Percentiles rank a stretch among this genome's conserved stretches.
Conservation (phyloP, 441 rosid species). For the Viola pubescens region DNA sequence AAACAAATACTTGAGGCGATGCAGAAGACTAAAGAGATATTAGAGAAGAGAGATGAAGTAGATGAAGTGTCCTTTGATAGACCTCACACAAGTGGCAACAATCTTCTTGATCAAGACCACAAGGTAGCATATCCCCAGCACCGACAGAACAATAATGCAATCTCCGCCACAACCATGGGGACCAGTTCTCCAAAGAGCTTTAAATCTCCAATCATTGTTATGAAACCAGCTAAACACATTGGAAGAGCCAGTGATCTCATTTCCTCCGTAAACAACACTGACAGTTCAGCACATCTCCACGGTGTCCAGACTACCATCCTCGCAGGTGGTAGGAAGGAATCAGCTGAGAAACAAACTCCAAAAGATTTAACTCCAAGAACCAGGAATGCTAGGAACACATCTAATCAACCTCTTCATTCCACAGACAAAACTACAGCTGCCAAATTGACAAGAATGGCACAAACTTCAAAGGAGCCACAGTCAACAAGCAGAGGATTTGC, state of each 20-base stretch:
- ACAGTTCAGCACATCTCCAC: constrained; percentile 27
- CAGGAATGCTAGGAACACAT: constrained; percentile 26
- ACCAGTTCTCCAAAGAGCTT: constrained; percentile 33
- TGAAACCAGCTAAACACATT: constrained; percentile 42
- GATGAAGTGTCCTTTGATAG: constrained; percentile 14
- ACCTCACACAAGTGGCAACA: constrained; percentile 25
- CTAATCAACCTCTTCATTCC: constrained; percentile 23
- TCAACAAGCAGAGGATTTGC: constrained; percentile 24
- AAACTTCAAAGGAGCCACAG: constrained; percentile 29
- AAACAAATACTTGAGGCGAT: constrained; percentile 84
- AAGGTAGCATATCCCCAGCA: constrained; percentile 19
- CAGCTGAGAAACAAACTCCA: constrained; percentile 28
- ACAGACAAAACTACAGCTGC: constrained; percentile 27
- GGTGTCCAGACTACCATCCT: constrained; percentile 26
- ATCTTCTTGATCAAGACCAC: constrained; percentile 26
- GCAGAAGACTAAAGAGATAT: constrained; percentile 53
- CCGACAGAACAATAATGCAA: constrained; percentile 19
- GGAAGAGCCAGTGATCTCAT: constrained; percentile 28
- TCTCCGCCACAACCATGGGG: constrained; percentile 29
- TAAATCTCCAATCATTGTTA: constrained; percentile 45
- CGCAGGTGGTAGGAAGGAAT: constrained; percentile 30
- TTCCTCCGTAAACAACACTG: constrained; percentile 24
- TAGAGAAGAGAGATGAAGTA: constrained; percentile 33
- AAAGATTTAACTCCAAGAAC: constrained; percentile 43
- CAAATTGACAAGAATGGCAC: constrained; percentile 24